A percentile compares a stretch with the other conserved stretches of the same genome.
phyloP scores from a whole-genome alignment of 2,329 filamentous ascomycete genomes.

The Aspergillus amoenus region DNA sequence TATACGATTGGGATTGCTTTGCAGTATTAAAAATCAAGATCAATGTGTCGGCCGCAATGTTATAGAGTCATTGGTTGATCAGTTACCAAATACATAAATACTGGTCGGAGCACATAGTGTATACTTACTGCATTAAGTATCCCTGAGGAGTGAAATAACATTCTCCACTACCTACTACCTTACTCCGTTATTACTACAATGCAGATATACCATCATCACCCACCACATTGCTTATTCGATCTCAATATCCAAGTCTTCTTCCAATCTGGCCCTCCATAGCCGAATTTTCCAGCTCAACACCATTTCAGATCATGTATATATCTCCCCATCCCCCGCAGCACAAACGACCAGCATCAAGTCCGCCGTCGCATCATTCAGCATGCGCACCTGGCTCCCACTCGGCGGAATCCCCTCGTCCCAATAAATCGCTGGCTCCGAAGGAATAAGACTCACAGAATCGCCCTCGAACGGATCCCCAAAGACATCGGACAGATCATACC shows the following conservation, averaged over 20 bases:
- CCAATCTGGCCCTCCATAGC: background rate
- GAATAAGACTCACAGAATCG: slow-evolving; percentile 21
- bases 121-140: background rate
- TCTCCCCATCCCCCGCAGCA: background rate
- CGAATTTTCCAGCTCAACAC: background rate
- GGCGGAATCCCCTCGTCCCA: slow-evolving; percentile 36
- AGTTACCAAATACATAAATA: background rate
- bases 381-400: slow-evolving; percentile 30
- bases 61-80: background rate
- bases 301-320: background rate
- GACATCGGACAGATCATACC: slow-evolving; percentile 47
- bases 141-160: background rate
- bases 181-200: background rate
- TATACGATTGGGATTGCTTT: background rate
- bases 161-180: background rate
- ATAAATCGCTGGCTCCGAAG: slow-evolving; percentile 25
- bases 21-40: background rate
- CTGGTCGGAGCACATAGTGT: too few relatives aligned
- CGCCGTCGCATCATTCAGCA: slow-evolving; percentile 8
- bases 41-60: background rate
- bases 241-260: background rate
- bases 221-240: background rate
- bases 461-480: slow-evolving; percentile 45
- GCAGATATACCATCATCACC: background rate
- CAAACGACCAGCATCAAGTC: slow-evolving; percentile 9